Evolutionary conservation across 176 grass and related monocot species (phyloP).

Genomic region (Typha latifolia): DNA sequence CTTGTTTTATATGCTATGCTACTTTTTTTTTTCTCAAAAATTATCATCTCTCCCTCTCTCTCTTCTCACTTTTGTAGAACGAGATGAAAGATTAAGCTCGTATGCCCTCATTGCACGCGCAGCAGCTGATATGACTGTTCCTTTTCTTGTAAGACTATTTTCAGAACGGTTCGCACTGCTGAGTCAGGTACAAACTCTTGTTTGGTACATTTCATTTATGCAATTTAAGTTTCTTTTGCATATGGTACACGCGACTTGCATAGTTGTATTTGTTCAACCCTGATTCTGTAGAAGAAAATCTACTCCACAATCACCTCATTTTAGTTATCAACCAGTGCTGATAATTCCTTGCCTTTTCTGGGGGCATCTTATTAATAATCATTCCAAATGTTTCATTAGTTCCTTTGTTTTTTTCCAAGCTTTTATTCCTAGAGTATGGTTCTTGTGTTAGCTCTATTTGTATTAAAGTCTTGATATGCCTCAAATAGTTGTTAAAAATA

Average conservation of each 20-base stretch:
- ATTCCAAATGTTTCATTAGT: too few relatives aligned
- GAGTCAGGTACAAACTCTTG: constrained; percentile 51
- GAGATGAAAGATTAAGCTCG: constrained; percentile 80
- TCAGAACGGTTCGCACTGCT: constrained; percentile 58
- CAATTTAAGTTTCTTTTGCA: neutral
- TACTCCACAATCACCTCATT: too few relatives aligned
- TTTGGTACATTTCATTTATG: neutral
- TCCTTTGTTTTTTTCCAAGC: too few relatives aligned
- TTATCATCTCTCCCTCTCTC: constrained; percentile 17
- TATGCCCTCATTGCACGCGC: constrained; percentile 93
- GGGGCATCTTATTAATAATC: too few relatives aligned
- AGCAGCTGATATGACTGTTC: constrained; percentile 60
- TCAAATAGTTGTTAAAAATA: too few relatives aligned
- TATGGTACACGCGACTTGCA: neutral
- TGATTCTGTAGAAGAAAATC: neutral
- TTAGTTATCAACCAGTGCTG: too few relatives aligned
- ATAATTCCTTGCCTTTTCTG: too few relatives aligned
- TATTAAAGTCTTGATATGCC: too few relatives aligned
- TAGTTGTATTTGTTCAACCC: neutral
- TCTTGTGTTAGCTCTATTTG: too few relatives aligned
- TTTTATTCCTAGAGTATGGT: too few relatives aligned
- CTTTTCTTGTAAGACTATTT: constrained; percentile 72
- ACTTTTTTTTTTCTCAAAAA: constrained; percentile 19
- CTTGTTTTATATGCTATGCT: neutral
- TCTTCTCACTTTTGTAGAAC: constrained; percentile 48